Evolutionary conservation across 78 protist genomes (phyloP).

Genomic region (Dictyostelium capitatum): DNA sequence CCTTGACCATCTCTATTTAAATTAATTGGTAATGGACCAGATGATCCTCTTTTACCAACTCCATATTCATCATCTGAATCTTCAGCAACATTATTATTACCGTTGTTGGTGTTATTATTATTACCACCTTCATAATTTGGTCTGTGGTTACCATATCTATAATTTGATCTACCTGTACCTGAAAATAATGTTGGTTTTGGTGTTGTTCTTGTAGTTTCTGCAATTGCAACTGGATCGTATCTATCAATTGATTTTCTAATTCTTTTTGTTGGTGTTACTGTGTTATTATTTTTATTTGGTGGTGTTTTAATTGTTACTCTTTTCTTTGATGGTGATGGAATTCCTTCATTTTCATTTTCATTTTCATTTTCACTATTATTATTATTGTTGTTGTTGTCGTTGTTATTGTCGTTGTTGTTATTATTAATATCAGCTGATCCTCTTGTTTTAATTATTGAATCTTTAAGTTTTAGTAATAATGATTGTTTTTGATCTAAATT

Average conservation of each 20-base stretch:
- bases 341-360: no score
- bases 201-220: background rate
- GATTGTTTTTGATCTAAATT: no score
- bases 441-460: no score
- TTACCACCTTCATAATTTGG: background rate
- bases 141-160: background rate
- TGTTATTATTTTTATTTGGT: background rate
- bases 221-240: constrained; percentile 3
- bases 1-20: constrained; percentile 23
- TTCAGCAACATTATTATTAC: background rate
- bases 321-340: background rate
- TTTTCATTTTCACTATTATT: no score
- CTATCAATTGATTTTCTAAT: constrained; percentile 15
- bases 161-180: background rate
- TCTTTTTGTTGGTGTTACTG: constrained; percentile 25
- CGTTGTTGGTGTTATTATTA: background rate
- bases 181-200: constrained; percentile 16
- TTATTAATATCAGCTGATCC: background rate
- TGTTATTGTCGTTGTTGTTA: background rate
- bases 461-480: no score
- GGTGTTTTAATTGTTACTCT: background rate
- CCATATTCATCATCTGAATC: constrained; percentile 23
- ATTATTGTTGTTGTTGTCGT: no score
- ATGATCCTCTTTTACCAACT: background rate
- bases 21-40: constrained; percentile 35